Evolutionary conservation across 2,329 filamentous ascomycete species (phyloP), one percentile per base, ranked within the genome.

Genomic region (Colletotrichum falcatum): DNA sequence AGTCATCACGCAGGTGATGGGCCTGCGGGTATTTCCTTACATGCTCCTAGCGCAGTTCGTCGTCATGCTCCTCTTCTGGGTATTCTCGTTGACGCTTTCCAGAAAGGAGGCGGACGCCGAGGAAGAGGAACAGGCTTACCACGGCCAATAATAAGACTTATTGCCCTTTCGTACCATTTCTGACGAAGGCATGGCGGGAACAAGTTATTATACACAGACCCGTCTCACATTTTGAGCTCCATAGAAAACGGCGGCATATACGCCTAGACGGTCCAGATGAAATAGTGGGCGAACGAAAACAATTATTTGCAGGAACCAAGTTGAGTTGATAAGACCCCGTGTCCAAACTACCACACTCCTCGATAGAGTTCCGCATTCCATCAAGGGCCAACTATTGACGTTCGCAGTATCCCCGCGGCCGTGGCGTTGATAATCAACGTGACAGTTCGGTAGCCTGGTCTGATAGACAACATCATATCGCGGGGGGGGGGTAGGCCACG

Each of bases 21-120:
- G 82, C 0, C 82, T 84, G 54, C 75, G 75, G 1, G 75, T 80
- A 0, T 84, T 83, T 35, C 76, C 78, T 37, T 65, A 72, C 11
- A 75, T 79, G 12, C 74, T 79, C 23, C 72, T 77, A 6, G 72
- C 59, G 28, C 73, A 75, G n/a, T 74, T 76, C 26, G 51, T 53
- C 28, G 63, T 59, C 11, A 56, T 72, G n/a, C 64, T 75, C 7
- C 59, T 73, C 9, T 30, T 74, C 2, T 76, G 74, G 74, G 28
- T 59, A 1, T 16, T 48, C 1, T 71, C 68, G 0, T 59, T 59
- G 4, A 62, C 46, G 4, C 30, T 67, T 7, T 42, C 48, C 1
- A 33, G 26, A 6, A 23, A 55, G 1, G 62, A 65, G n/a, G 20
- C 9, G 4, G 65, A 65, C 11, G 1, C 18, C 8, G 65, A 18